A percentile compares a stretch with the other conserved stretches of the same genome.
Evolutionary conservation across 2,329 filamentous ascomycete genomes (phyloP).

Genomic region (Pyricularia sp.): DNA sequence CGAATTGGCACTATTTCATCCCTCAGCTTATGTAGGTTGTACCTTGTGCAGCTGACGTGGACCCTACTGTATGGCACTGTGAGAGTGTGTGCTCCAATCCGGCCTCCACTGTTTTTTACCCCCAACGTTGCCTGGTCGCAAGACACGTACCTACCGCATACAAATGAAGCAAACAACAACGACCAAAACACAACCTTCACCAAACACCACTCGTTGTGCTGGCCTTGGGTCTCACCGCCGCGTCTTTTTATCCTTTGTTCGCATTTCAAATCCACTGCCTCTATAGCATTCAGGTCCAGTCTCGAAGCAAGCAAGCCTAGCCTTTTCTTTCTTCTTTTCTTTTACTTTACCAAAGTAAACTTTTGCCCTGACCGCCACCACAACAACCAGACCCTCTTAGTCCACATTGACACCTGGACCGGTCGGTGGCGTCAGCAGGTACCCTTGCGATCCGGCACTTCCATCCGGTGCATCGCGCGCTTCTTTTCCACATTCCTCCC

Average conservation of each 20-base stretch:
- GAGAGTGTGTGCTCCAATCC: not conserved
- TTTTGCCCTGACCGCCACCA: not conserved
- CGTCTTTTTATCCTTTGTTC: not conserved
- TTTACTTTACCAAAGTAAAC: not conserved
- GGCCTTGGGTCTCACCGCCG: not conserved
- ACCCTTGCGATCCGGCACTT: not conserved
- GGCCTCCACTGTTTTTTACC: not conserved
- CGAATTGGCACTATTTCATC: not conserved
- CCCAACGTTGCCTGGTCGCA: not conserved
- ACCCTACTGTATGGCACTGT: not conserved
- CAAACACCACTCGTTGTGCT: not conserved
- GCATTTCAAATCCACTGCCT: not conserved
- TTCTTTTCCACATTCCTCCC: not conserved
- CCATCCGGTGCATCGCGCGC: not conserved
- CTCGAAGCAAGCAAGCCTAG: not conserved
- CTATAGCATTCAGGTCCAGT: not conserved
- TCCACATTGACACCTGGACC: not conserved
- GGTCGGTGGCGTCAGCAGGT: not conserved
- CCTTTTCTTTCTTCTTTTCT: not conserved
- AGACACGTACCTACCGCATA: not conserved
- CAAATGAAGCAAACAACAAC: not conserved
- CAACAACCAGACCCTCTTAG: not conserved
- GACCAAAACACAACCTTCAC: not conserved
- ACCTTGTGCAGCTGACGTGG: not conserved
- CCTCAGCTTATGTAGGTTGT: not conserved